Conservation (phyloP, 78 protist genomes). For the Creolimax fragrantissima region DNA sequence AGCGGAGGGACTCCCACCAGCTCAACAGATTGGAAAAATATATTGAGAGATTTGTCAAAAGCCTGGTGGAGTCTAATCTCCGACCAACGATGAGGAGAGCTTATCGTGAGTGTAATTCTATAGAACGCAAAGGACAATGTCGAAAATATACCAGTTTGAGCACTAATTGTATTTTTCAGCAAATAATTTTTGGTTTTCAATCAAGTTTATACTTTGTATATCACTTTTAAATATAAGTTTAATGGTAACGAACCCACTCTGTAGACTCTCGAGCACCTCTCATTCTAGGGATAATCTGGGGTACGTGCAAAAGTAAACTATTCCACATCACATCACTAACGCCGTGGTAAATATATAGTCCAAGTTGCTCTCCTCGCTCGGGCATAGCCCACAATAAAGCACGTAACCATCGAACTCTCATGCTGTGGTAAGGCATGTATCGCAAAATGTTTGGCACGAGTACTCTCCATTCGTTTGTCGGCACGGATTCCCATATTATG, state of each 20-base stretch:
- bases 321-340: neutral
- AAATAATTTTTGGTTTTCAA: too few relatives aligned
- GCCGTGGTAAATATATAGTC: neutral
- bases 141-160: too few relatives aligned
- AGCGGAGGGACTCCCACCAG: too few relatives aligned
- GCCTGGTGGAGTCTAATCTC: too few relatives aligned
- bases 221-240: too few relatives aligned
- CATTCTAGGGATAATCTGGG: neutral
- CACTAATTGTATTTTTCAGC: too few relatives aligned
- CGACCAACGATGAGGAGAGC: too few relatives aligned
- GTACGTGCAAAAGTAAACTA: neutral
- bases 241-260: neutral
- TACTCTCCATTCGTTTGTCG: neutral
- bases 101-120: too few relatives aligned
- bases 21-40: too few relatives aligned
- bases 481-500: neutral
- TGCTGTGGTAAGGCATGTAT: conserved; percentile 10
- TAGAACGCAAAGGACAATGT: too few relatives aligned
- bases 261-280: neutral
- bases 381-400: conserved; percentile 11
- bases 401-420: conserved; percentile 9
- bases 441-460: neutral
- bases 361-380: conserved; percentile 17
- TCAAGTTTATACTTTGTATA: too few relatives aligned
- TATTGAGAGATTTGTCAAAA: too few relatives aligned